Evolutionary conservation across 2,329 filamentous ascomycete genomes (phyloP).

Genomic region (Diaporthe velutina): DNA sequence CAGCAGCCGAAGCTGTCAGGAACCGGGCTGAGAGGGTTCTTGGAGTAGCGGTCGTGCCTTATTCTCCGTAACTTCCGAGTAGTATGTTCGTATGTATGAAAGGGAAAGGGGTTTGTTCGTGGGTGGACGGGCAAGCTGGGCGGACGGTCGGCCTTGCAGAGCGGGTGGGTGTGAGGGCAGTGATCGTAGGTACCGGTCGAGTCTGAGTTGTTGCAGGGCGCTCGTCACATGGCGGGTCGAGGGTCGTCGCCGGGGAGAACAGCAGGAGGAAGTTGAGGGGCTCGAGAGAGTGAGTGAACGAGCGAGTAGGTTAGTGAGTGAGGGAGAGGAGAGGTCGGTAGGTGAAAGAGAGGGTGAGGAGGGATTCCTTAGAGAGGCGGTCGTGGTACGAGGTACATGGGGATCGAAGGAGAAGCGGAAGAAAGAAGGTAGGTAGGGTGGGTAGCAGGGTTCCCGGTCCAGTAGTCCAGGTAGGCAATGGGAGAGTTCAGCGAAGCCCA

Average conservation of each 20-base stretch:
- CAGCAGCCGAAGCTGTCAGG: conserved; percentile 41
- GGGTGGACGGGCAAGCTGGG: conserved; percentile 18
- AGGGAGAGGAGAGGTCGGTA: conserved; percentile 15
- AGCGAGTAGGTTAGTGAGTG: not conserved
- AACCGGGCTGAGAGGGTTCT: conserved; percentile 36
- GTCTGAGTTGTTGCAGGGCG: conserved; percentile 31
- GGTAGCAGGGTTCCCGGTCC: conserved; percentile 11
- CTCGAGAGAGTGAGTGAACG: conserved; percentile 17
- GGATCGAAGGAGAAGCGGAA: conserved; percentile 33
- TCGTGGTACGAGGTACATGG: conserved; percentile 35
- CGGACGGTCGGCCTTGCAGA: conserved; percentile 13
- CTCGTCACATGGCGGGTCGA: conserved; percentile 38
- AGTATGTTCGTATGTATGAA: not conserved
- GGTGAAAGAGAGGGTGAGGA: conserved; percentile 31
- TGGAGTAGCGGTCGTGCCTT: not conserved
- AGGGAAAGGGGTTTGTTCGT: not conserved
- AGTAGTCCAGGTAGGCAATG: conserved; percentile 9
- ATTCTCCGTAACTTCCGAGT: conserved; percentile 6
- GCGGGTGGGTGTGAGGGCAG: conserved; percentile 29
- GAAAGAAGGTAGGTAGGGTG: conserved; percentile 25
- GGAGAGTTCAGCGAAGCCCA: conserved; percentile 24
- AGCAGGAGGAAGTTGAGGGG: conserved; percentile 7
- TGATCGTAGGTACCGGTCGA: conserved; percentile 21
- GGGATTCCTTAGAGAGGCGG: conserved; percentile 33
- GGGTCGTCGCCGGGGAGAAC: not conserved